Evolutionary conservation across 2,329 filamentous ascomycete genomes (phyloP).

Genomic region (Grosmannia clavigera): DNA sequence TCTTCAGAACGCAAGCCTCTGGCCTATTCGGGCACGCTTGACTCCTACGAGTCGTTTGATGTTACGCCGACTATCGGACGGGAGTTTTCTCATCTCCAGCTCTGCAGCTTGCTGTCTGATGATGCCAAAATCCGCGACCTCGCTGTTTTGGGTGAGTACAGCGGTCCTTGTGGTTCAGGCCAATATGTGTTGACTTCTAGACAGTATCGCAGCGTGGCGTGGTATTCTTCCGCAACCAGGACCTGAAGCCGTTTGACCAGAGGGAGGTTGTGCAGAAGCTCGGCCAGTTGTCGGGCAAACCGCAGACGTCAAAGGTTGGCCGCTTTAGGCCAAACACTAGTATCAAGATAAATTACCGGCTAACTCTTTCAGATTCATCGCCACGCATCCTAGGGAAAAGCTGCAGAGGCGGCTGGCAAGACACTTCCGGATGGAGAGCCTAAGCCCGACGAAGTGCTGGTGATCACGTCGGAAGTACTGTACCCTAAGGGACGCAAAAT

Average conservation of each 20-base stretch:
- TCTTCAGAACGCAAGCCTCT: conserved; percentile 12
- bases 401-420: neutral
- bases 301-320: conserved; percentile 30
- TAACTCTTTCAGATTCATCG: neutral
- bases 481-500: neutral
- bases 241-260: conserved; percentile 43
- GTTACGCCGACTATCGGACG: conserved; percentile 38
- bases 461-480: neutral
- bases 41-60: conserved; percentile 21
- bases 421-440: neutral
- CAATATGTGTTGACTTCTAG: neutral
- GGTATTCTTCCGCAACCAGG: conserved; percentile 52
- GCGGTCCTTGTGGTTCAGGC: neutral
- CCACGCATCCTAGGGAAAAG: neutral
- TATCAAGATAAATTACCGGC: neutral
- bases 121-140: conserved; percentile 41
- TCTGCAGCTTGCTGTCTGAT: conserved; percentile 22
- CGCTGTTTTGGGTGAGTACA: conserved; percentile 12
- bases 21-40: conserved; percentile 16
- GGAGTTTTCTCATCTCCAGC: conserved; percentile 29
- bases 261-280: conserved; percentile 46
- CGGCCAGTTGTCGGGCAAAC: conserved; percentile 46
- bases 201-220: conserved; percentile 52
- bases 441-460: neutral
- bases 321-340: conserved; percentile 17